Base-by-base conservation (phyloP, 2,329 filamentous ascomycete species). In the Aspergillus sp. region DNA sequence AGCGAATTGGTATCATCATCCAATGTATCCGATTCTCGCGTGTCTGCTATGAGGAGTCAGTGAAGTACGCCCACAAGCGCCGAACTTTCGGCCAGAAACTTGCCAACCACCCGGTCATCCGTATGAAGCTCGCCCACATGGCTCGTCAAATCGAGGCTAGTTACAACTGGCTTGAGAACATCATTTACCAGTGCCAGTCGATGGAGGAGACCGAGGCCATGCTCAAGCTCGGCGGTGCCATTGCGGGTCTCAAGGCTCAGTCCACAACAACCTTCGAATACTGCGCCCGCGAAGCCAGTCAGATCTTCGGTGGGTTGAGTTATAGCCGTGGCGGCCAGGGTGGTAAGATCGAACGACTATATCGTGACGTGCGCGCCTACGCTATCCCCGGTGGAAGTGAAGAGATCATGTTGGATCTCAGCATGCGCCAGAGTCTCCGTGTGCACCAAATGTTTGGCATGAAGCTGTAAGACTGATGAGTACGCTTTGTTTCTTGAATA, bases 341-440 rank as follows among this genome's bases (percentile, higher is more conserved):
- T 60, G 93, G 86, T 58, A 97, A 97, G 85, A 86, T 98, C 52
- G 95, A 99, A 85, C 81, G 95, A 59, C 78, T 99, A 68, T 98
- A 98, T 77, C 85, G 95, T 62, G 95, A 99, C 74, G 95, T 98
- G 15, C 85, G 95, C 66, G 95, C 95, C 0, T 98, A 99, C 75
- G 93, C 95, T 61, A 93, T 99, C 66, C 95, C 95, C 3, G 95
- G 95, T 69, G 95, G 95, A 22, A 91, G 87, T 64, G 93, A 99
- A 80, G 95, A 99, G 83, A 99, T 99, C 64, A 99, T 99, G 95
- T 80, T 98, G 64, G 95, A 99, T 75, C 77, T 99, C 70, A 96
- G 91, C 78, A 96, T 99, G 75, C 84, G 93, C 67, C 93, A 97
- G 82, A 89, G 88, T 62, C 74, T 96, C 81, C 87, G 86, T 74